Evolutionary conservation across 148 eudicot species (phyloP).

Genomic region (Vaccinium myrtillus): DNA sequence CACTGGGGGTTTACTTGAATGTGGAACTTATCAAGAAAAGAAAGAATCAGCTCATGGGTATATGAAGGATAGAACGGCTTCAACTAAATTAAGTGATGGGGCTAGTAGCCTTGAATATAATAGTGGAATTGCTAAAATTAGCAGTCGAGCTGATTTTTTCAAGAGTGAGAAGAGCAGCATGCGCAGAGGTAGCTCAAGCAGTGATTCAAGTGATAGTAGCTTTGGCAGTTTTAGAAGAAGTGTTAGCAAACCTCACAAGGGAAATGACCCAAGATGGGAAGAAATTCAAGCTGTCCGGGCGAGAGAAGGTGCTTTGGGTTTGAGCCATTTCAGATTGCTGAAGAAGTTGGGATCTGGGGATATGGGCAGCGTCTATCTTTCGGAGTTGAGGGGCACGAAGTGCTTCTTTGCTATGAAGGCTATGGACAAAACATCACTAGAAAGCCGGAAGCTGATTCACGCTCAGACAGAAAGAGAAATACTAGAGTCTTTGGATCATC

Average conservation of each 20-base stretch:
- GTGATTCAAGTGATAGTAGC: slow-evolving; percentile 75
- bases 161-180: slow-evolving; percentile 81
- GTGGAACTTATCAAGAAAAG: slow-evolving; percentile 41
- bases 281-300: slow-evolving; percentile 80
- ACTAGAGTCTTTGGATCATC: slow-evolving; percentile 85
- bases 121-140: slow-evolving; percentile 70
- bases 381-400: slow-evolving; percentile 83
- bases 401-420: slow-evolving; percentile 95
- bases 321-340: slow-evolving; percentile 77
- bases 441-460: slow-evolving; percentile 77
- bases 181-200: slow-evolving; percentile 79
- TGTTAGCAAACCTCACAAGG: slow-evolving; percentile 79
- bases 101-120: slow-evolving; percentile 56
- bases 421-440: slow-evolving; percentile 84
- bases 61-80: slow-evolving; percentile 37
- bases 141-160: slow-evolving; percentile 57
- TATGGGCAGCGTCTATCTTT: slow-evolving; percentile 90
- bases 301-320: slow-evolving; percentile 70
- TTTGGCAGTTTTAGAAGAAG: slow-evolving; percentile 87
- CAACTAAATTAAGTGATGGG: slow-evolving; percentile 65
- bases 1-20: slow-evolving; percentile 31
- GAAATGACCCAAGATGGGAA: slow-evolving; percentile 87
- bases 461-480: slow-evolving; percentile 95
- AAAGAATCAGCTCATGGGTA: slow-evolving; percentile 38
- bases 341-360: slow-evolving; percentile 95